Evolutionary conservation across 2,329 filamentous ascomycete genomes (phyloP), one percentile per base, ranked within the genome.

Genomic region (Nothomitra cinnamomea): DNA sequence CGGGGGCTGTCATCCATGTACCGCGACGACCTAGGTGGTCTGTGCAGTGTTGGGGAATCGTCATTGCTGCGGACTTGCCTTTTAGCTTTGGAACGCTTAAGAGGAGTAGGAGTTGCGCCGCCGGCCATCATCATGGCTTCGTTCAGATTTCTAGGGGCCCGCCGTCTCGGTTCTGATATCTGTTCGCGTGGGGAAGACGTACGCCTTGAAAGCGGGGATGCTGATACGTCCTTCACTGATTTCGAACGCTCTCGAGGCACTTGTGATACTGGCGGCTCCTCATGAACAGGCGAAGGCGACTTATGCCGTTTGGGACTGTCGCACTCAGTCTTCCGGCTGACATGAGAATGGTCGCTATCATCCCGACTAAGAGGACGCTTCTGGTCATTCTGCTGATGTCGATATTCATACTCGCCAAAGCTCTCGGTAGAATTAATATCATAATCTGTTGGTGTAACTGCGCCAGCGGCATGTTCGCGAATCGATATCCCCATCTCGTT

Each of bases 121-220:
- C 55, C 56, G 48, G 55, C 55, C 47, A 58, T 50, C 10, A 56
- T 56, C 36, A 60, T 54, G 6, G 58, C 57, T 56, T 60, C 58
- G 24, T 59, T 58, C 32, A 60, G 56, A 52, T 54, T 28, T 22
- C 22, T 52, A 12, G 50, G 50, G 36, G 50, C 13, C n/a, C 50
- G 35, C 7, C 32, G 21, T 49, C 45, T 21, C 10, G 45, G 22
- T 19, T 49, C 45, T 49, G 24, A 17, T 17, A 10, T 13, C 6
- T 49, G 25, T 13, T 49, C 45, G 3, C 15, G 25, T 28, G 25
- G 45, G 8, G 24, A 28, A 35, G 45, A 49, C 32, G 45, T 35
- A 17, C 32, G 25, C 24, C 45, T 3, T 17, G 45, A 35, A 48
- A 64, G 63, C 32, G 66, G 64, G 19, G 65, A 35, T 49, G 28